Evolutionary conservation across 164 flowering plant species (phyloP).

Genomic region (Malania oleifera): DNA sequence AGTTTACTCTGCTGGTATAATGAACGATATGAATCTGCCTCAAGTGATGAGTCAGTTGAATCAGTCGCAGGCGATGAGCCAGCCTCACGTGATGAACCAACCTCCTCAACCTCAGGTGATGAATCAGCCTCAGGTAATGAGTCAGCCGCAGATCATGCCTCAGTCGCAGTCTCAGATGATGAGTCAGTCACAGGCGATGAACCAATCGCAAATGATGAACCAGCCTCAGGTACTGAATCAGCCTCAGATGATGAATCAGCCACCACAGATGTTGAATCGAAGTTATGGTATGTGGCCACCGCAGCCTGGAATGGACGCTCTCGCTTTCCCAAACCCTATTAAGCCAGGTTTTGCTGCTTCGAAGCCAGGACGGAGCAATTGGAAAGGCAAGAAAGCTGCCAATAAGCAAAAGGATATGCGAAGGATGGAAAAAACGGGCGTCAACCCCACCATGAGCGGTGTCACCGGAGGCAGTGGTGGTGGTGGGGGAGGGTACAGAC

Average conservation of each 20-base stretch:
- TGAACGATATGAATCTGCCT: slow-evolving; percentile 34
- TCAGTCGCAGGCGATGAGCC: neutral
- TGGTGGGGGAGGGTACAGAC: slow-evolving; percentile 49
- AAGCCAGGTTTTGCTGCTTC: slow-evolving; percentile 20
- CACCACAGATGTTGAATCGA: slow-evolving; percentile 26
- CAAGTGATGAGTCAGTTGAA: slow-evolving; percentile 21
- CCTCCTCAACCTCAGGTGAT: slow-evolving; percentile 20
- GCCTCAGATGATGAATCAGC: no score
- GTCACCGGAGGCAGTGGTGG: slow-evolving; percentile 13
- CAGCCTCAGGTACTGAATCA: slow-evolving; percentile 18
- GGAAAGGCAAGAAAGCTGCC: slow-evolving; percentile 69
- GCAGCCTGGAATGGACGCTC: slow-evolving; percentile 11
- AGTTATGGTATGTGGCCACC: slow-evolving; percentile 29
- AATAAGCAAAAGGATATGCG: slow-evolving; percentile 27
- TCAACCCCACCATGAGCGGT: neutral
- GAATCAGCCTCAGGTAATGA: slow-evolving; percentile 10
- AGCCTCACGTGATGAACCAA: slow-evolving; percentile 17
- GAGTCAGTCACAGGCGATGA: slow-evolving; percentile 17
- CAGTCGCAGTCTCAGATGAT: slow-evolving; percentile 18
- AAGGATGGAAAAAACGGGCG: slow-evolving; percentile 15
- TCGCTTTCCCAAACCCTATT: slow-evolving; percentile 16
- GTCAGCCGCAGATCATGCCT: slow-evolving; percentile 19
- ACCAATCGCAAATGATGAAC: slow-evolving; percentile 3
- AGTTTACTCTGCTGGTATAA: neutral
- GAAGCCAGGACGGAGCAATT: slow-evolving; percentile 30